These are phyloP conservation scores for Syzygium oleosum DNA, from an alignment of 345 rosid genomes.

Conservation along the genomic window DNA sequence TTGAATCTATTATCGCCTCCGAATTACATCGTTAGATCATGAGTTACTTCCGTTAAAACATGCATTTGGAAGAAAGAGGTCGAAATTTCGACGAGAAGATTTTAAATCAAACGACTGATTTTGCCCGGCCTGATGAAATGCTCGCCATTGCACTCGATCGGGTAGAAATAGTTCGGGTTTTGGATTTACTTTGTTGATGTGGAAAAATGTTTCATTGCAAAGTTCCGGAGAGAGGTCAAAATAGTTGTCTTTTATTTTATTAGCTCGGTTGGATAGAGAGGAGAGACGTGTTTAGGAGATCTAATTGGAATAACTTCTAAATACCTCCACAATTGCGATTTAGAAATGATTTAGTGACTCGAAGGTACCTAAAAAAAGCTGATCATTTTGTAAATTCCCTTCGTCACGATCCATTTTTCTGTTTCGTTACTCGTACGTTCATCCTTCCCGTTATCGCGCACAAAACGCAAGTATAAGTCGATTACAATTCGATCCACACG, in stretches of 20 bases:
- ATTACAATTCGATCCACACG: neutral
- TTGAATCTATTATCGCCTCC: neutral
- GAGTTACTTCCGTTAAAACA: neutral
- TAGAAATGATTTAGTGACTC: neutral
- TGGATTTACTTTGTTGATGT: neutral
- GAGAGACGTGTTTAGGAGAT: neutral
- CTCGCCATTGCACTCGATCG: neutral
- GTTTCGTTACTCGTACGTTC: neutral
- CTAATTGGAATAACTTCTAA: neutral
- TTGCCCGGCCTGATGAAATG: neutral
- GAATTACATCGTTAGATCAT: neutral
- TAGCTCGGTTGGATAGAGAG: neutral
- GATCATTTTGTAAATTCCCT: neutral
- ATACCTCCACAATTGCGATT: neutral
- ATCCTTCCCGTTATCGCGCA: neutral
- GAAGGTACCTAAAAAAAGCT: neutral
- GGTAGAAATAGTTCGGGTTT: neutral
- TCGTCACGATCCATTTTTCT: neutral
- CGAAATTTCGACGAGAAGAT: fast-evolving
- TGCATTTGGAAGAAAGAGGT: neutral
- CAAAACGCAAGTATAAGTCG: neutral
- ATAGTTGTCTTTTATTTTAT: neutral
- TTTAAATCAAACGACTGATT: neutral
- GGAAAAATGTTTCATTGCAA: neutral
- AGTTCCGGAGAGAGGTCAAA: neutral